These are phyloP conservation scores for Amanita fuliginea DNA, from an alignment of 768 basidiomycete genomes.

Conservation along the genomic window DNA sequence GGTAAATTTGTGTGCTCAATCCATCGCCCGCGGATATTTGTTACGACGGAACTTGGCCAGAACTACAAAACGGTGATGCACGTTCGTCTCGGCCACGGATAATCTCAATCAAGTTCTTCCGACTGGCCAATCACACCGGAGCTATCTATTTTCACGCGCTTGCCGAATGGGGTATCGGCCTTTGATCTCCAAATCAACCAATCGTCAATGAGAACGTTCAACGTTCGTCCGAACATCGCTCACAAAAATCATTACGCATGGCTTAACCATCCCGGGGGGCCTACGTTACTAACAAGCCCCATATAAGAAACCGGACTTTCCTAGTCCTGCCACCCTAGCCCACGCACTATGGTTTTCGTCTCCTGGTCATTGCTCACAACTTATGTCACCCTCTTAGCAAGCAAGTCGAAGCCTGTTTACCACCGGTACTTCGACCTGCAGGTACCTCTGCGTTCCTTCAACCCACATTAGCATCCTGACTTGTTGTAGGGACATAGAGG, in stretches of 20 bases:
- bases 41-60: neutral
- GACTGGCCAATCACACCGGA: neutral
- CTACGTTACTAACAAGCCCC: neutral
- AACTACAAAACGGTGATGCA: neutral
- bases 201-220: neutral
- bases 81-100: neutral
- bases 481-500: conserved; percentile 57
- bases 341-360: neutral
- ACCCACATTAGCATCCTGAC: neutral
- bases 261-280: neutral
- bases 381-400: neutral
- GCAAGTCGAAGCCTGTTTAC: neutral
- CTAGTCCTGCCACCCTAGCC: neutral
- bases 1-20: neutral
- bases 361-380: neutral
- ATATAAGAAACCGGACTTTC: conserved; percentile 4
- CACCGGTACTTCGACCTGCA: conserved; percentile 38
- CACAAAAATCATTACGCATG: neutral
- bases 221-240: neutral
- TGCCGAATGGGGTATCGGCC: neutral
- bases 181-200: neutral
- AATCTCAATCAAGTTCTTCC: neutral
- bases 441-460: conserved; percentile 16
- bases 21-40: neutral
- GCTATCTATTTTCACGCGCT: neutral